These are phyloP conservation scores for Ormosia semicastrata DNA, from an alignment of 306 rosid genomes.

Conservation along the genomic window DNA sequence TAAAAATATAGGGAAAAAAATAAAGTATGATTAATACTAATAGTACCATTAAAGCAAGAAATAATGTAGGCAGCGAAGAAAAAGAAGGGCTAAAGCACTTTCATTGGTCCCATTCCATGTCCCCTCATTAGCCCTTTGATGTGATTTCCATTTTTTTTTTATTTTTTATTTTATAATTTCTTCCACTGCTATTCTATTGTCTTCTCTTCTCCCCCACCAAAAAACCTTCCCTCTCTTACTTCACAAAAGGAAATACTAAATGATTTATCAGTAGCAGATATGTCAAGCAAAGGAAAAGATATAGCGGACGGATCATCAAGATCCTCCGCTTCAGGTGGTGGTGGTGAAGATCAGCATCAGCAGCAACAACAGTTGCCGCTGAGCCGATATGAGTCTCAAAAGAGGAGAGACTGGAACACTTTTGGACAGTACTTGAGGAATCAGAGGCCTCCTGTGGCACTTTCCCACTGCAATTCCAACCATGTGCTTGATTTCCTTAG, in stretches of 20 bases:
- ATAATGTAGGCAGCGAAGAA: slow-evolving; percentile 49
- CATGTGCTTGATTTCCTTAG: slow-evolving; percentile 80
- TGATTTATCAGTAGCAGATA: slow-evolving; percentile 31
- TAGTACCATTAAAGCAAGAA: slow-evolving; percentile 59
- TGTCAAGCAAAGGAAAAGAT: slow-evolving; percentile 54
- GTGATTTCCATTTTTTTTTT: slow-evolving; percentile 35
- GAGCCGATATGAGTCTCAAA: slow-evolving; percentile 81
- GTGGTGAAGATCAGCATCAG: not conserved
- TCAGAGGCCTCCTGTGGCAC: slow-evolving; percentile 75
- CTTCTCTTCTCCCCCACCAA: slow-evolving; percentile 31
- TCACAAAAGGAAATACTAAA: slow-evolving; percentile 33
- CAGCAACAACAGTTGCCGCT: slow-evolving; percentile 38
- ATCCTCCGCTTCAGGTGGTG: slow-evolving; percentile 1
- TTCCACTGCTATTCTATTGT: slow-evolving; percentile 37
- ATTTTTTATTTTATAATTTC: not conserved
- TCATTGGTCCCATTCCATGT: slow-evolving; percentile 55
- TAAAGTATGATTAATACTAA: slow-evolving; percentile 51
- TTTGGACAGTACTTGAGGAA: slow-evolving; percentile 89
- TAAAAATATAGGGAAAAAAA: not conserved
- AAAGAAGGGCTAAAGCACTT: slow-evolving; percentile 55
- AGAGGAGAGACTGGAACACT: slow-evolving; percentile 89
- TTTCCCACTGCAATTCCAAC: slow-evolving; percentile 71
- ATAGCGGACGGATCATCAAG: slow-evolving; percentile 49
- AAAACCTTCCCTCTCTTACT: slow-evolving; percentile 28
- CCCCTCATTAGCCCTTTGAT: slow-evolving; percentile 49